Percentiles rank a stretch among this genome's conserved stretches.
Evolutionary conservation across 306 rosid species (phyloP).

Genomic region (Arachis stenosperma): DNA sequence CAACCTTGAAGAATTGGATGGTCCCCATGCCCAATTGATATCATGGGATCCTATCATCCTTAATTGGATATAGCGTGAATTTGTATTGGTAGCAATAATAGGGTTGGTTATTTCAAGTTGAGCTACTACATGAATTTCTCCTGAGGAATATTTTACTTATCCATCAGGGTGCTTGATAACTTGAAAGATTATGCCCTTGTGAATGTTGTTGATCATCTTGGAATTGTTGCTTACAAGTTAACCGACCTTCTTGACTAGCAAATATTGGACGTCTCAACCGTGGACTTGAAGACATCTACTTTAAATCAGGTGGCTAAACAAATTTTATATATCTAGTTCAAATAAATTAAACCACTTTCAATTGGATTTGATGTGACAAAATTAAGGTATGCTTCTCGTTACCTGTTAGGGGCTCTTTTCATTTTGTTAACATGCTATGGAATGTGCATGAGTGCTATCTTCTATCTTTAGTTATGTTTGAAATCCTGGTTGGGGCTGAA

Average conservation of each 20-base stretch:
- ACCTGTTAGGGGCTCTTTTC: background rate
- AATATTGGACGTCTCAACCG: constrained; percentile 66
- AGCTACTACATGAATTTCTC: constrained; percentile 12
- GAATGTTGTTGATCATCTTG: constrained; percentile 95
- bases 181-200: constrained; percentile 94
- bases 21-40: background rate
- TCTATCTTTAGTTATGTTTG: constrained; percentile 12
- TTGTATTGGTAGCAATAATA: background rate
- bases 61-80: constrained; percentile 22
- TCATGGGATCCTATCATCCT: constrained; percentile 16
- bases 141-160: constrained; percentile 28
- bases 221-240: constrained; percentile 93
- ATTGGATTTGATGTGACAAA: constrained; percentile 33
- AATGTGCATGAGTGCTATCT: constrained; percentile 16
- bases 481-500: constrained; percentile 34
- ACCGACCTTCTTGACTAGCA: constrained; percentile 84
- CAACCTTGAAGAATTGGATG: no score
- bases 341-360: constrained; percentile 5
- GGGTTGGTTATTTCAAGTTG: background rate
- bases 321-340: constrained; percentile 23
- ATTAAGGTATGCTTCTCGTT: constrained; percentile 62
- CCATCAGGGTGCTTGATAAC: constrained; percentile 74
- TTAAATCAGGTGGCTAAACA: constrained; percentile 66
- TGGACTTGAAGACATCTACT: constrained; percentile 69
- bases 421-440: constrained; percentile 23